Evolutionary conservation across 2,329 filamentous ascomycete genomes (phyloP), one percentile per base, ranked within the genome.

Genomic region (Rasamsonia emersonii): DNA sequence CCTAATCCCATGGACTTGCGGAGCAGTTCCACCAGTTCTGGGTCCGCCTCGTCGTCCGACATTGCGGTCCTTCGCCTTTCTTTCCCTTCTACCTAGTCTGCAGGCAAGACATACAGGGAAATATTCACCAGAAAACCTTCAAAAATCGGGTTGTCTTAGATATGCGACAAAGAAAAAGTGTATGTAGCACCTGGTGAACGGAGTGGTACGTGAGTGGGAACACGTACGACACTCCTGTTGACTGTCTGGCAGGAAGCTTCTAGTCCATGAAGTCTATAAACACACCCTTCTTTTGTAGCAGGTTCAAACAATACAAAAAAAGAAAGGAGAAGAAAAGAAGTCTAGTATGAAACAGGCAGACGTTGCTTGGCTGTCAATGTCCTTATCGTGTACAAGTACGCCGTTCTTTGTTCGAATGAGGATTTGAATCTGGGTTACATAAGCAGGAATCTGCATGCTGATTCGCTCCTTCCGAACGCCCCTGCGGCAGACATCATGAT

Each of bases 31-130:
- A 95, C 70, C 27, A 96, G 77, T 61, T 95, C 88, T 24, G 75
- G 80, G 53, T 95, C 89, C 28, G 81, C 79, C 58, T 94, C 89
- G 59, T 93, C 85, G 65, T 95, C 86, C 28, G 85, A 93, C 83
- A 93, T 93, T 46, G 29, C 64, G 40, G 29, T 31, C 29, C 8
- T 37, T 10, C 39, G 30, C 33, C 37, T 44, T 9, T 24, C 24
- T 15, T 17, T 4, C 9, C 30, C 28, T 42, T 14, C 26, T 24
- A 10, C 35, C 34, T 15, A 33, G 32, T 29, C 35, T 35, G 28
- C 39, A 40, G 14, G 33, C 29, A 21, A 30, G 26, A 27, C 28
- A 36, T 32, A 19, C 26, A 28, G n/a, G n/a, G n/a, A n/a, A n/a
- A n/a, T n/a, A n/a, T n/a, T n/a, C n/a, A n/a, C n/a, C n/a, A n/a